Evolutionary conservation across 1,284 basidiomycete genomes (phyloP).

Genomic region (Marasmius tenuissimus): DNA sequence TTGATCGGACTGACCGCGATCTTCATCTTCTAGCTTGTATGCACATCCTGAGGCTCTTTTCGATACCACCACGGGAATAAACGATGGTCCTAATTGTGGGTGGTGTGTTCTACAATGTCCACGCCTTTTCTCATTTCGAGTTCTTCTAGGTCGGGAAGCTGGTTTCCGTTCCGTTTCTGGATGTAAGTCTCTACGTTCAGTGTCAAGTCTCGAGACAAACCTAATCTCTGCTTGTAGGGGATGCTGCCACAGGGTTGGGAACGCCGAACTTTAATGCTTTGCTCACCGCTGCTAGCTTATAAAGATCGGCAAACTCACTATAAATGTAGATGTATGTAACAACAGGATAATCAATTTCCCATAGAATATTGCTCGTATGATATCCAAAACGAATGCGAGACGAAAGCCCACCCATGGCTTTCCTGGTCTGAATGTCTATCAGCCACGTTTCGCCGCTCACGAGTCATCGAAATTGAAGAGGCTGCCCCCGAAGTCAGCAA

Average conservation of each 20-base stretch:
- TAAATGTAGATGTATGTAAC: no score
- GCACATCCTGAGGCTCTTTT: conserved; percentile 24
- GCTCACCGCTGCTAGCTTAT: background rate
- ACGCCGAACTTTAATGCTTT: background rate
- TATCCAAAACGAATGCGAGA: no score
- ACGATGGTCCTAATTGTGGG: conserved; percentile 8
- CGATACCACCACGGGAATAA: conserved; percentile 25
- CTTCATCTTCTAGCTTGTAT: conserved; percentile 10
- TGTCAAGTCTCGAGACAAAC: no score
- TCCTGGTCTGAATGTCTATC: no score
- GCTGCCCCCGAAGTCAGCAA: no score
- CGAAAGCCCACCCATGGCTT: no score
- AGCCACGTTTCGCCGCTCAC: no score
- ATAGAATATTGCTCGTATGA: no score
- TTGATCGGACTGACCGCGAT: background rate
- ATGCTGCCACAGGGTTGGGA: background rate
- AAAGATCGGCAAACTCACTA: background rate
- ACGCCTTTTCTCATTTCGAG: background rate
- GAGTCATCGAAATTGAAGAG: no score
- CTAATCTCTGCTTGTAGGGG: background rate
- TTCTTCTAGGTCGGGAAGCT: background rate
- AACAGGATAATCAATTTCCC: no score
- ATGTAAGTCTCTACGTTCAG: background rate
- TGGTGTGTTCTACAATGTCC: background rate
- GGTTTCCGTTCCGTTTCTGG: background rate